Base-by-base conservation (phyloP, 306 rosid species). In the Leucaena leucocephala region DNA sequence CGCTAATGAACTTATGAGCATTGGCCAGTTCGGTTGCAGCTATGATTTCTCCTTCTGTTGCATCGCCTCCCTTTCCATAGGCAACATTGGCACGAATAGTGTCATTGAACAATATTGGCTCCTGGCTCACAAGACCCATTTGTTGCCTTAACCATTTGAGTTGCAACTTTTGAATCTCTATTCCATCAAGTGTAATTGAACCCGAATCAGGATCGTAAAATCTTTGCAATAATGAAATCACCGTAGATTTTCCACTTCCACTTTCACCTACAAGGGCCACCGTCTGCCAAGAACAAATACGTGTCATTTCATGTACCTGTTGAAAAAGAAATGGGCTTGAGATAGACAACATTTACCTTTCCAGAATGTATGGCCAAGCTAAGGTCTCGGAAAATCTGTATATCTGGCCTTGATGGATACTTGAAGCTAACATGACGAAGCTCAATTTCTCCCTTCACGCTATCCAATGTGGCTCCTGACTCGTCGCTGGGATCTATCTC, bases 221-320 rank as follows among this genome's bases (percentile, higher is more conserved):
- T 85, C 98, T 89, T 36, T 94, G 92, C 58, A 94, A 71, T 84
- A 94, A 82, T 19, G 97, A 85, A 33, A 94, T 82, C 76, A 90
- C 97, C 0, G 97, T 91, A 16, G 98, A 94, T 85, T 94, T 94
- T 6, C 96, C 98, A 61, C 98, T 94, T 63, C 98, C 98, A 82
- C 97, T 94, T 86, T 94, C 98, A 77, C 98, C 98, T 38, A 94
- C 97, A 49, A 94, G 87, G 43, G 97, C 98, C 34, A 90, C 89
- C 0, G 92, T 90, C 98, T 94, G 88, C 9, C 34, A 50, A 52
- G 57, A 68, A 69, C 57, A 66, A 17, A 27, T 1, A 46, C 0
- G 49, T 44, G 73, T 75, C 8, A 68, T 13, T 61, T 46, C 50
- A 35, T 19, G n/a, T 21, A n/a, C 19, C 8, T 34, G 40, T 27